Base-by-base conservation (phyloP, 768 basidiomycete genomes). In the Phaffia tasmanica region DNA sequence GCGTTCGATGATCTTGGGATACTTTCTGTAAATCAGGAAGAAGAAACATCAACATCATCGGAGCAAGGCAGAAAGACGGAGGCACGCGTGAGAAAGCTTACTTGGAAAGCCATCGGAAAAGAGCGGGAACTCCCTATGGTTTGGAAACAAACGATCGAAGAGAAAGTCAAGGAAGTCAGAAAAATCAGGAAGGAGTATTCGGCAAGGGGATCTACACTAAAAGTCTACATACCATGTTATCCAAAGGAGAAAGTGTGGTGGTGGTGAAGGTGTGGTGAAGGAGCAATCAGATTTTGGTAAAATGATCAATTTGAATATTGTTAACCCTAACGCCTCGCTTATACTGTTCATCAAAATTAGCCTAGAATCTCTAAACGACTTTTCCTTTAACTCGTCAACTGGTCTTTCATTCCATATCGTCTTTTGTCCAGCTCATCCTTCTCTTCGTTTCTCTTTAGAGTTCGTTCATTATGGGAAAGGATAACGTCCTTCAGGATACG, bases 71-170 rank as follows among this genome's bases (percentile, higher is more conserved):
- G 47, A n/a, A 23, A 29, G 48, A 57, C 6, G 55, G 18, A 35
- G 51, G 5, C 30, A 19, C 48, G 62, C 21, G 11, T 19, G 42
- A 21, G n/a, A 23, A 19, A 51, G 55, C 67, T 49, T 42, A 69
- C 67, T 87, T 93, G 76, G 91, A 95, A 67, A 98, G 82, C 93
- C 94, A 99, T 75, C 94, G 85, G 79, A 98, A 98, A 70, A 97
- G 83, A 57, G 94, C 94, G 68, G 93, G 93, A 70, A 97, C 93
- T 85, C 93, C 93, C 93, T 94, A 71, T 49, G 53, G 51, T 32
- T 3, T 23, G 19, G 23, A 50, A 47, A 42, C 3, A 0, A 56
- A 11, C 16, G 32, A 14, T 35, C 47, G 29, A 16, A 59, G 30
- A 0, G 1, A 19, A 7, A 7, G 14, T 5, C 32, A 46, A 19